A percentile compares a stretch with the other conserved stretches of the same genome.
Evolutionary conservation across 768 basidiomycete species (phyloP).

Genomic region (Trametes cingulata): DNA sequence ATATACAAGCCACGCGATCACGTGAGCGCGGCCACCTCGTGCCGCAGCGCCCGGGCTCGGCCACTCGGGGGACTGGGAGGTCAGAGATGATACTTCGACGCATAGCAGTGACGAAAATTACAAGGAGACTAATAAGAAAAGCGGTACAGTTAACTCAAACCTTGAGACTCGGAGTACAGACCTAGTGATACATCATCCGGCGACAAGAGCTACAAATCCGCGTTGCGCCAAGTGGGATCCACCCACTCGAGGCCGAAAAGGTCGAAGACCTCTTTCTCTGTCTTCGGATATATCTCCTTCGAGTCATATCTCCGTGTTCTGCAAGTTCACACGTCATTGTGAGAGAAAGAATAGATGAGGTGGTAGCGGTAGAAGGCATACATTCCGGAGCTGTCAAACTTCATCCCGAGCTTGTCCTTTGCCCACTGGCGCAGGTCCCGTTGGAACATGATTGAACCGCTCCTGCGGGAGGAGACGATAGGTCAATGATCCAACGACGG

Average conservation of each 20-base stretch:
- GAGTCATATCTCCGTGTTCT: constrained; percentile 62
- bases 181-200: background rate
- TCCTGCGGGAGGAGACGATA: constrained; percentile 47
- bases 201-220: constrained; percentile 41
- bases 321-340: background rate
- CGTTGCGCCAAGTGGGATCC: constrained; percentile 71
- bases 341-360: background rate
- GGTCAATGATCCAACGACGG: background rate
- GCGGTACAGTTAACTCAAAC: background rate
- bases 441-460: constrained; percentile 89
- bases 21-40: no score
- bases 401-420: constrained; percentile 64
- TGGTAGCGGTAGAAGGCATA: constrained; percentile 35
- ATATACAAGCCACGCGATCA: no score
- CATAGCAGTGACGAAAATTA: no score
- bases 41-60: no score
- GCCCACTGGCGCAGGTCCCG: constrained; percentile 79
- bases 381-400: constrained; percentile 85
- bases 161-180: background rate
- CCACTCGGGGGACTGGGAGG: no score
- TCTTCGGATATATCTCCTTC: constrained; percentile 55
- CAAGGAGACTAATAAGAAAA: background rate
- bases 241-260: constrained; percentile 70
- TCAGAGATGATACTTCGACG: no score
- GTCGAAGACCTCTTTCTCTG: constrained; percentile 73